These are phyloP conservation scores for Dendrobium catenatum DNA, from an alignment of 106 monocot species.

Conservation along the genomic window DNA sequence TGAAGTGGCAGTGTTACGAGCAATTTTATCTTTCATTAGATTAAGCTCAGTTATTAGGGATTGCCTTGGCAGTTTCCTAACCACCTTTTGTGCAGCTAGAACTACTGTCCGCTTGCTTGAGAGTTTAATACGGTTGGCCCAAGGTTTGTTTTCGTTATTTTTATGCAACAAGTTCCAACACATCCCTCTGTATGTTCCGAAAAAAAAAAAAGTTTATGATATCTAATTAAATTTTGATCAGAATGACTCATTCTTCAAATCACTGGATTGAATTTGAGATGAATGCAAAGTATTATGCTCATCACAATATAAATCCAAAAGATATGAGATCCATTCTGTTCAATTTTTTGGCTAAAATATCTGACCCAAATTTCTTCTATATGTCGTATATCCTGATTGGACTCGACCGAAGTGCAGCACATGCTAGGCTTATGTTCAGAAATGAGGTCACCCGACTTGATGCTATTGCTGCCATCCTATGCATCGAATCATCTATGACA, in stretches of 20 bases:
- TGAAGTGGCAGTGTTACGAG: neutral
- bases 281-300: too few species aligned
- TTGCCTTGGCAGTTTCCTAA: too few species aligned
- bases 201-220: too few species aligned
- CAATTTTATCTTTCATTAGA: neutral
- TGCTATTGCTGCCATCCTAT: constrained; percentile 87
- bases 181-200: neutral
- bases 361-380: too few species aligned
- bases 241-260: too few species aligned
- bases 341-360: too few species aligned
- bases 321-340: too few species aligned
- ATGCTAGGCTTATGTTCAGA: constrained; percentile 96
- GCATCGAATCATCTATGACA: constrained; percentile 97
- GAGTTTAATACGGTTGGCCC: constrained; percentile 89
- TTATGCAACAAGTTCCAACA: neutral
- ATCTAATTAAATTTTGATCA: too few species aligned
- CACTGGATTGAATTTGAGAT: too few species aligned
- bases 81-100: constrained; percentile 42
- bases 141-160: constrained; percentile 40
- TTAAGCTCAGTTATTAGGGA: too few species aligned
- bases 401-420: constrained; percentile 33
- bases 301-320: too few species aligned
- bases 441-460: constrained; percentile 71
- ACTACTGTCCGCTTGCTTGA: constrained; percentile 98
- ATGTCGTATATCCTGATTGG: too few species aligned